Evolutionary conservation across 2,329 filamentous ascomycete genomes (phyloP).

Genomic region (Rutstroemia sp.): DNA sequence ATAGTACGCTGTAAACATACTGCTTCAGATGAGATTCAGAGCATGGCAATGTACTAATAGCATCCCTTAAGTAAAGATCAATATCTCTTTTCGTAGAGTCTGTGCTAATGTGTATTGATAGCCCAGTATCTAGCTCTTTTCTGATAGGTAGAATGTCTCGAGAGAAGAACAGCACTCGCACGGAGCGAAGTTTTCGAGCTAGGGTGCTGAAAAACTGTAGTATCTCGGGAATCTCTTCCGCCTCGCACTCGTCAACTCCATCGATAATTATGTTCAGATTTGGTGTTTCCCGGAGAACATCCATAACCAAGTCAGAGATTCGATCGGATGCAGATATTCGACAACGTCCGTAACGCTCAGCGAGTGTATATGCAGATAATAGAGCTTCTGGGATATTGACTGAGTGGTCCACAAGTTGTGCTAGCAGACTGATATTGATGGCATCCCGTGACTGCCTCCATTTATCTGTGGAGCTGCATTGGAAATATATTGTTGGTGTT

Average conservation of each 20-base stretch:
- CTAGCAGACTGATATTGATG: conserved; percentile 4
- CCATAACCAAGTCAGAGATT: neutral
- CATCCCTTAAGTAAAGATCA: conserved; percentile 2
- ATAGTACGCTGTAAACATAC: conserved; percentile 4
- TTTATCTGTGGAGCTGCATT: conserved; percentile 5
- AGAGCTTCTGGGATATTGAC: neutral
- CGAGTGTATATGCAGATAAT: conserved; percentile 3
- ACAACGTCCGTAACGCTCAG: conserved; percentile 5
- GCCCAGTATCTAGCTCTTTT: neutral
- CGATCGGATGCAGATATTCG: conserved; percentile 5
- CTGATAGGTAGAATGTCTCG: conserved; percentile 3
- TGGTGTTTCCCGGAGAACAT: neutral
- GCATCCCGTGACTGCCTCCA: conserved; percentile 2
- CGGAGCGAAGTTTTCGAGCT: neutral
- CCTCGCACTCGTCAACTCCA: conserved; percentile 8
- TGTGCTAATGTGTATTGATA: conserved; percentile 1
- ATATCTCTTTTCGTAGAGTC: neutral
- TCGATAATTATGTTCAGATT: conserved; percentile 4
- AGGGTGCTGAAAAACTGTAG: neutral
- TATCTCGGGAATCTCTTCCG: neutral
- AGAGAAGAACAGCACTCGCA: conserved; percentile 5
- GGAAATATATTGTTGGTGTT: conserved; percentile 5
- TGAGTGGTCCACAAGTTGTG: neutral
- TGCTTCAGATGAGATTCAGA: conserved; percentile 4
- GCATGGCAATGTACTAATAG: conserved; percentile 4